Base-by-base conservation (phyloP, 108 stramenopile species). In the Parietichytrium sp. region DNA sequence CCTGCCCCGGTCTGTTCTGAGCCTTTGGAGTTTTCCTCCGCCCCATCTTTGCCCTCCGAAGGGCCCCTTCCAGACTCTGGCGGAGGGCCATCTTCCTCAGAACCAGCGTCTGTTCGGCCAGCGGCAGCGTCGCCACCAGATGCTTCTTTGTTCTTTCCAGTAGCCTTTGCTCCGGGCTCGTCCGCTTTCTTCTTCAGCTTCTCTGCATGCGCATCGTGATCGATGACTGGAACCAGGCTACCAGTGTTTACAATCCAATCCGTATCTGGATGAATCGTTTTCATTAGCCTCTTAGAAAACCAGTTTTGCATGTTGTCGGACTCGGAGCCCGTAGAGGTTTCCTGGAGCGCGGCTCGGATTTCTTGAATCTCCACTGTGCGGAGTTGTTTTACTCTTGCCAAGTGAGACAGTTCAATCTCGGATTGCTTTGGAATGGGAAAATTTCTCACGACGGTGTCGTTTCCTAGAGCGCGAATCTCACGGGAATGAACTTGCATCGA, bases 171-270 rank as follows among this genome's bases (percentile, higher is more conserved):
- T 4, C 15, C 78, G 13, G 51, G 23, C 26, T 23, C 78, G n/a
- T 78, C 78, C 1, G 47, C 47, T 16, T 49, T 49, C 16, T 49
- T 16, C 49, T 49, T 49, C 49, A 49, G 49, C 4, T 10, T 48
- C 16, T 4, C 54, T 26, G 7, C n/a, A 23, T 80, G 54, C 7
- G 18, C 13, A 25, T 12, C 2, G 0, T 81, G 54, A 16, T 79
- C 55, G 29, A 82, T 48, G 8, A 78, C 25, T 4, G 81, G 55
- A 6, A 52, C 20, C 10, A 83, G 15, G 16, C 42, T 4, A 26
- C 85, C 82, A 27, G 82, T 48, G 26, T 82, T 80, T 8, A 79
- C 54, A 23, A 83, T 38, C 82, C 85, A 85, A 30, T 53, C 55
- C 20, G 45, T 36, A 36, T 54, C 79, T 4, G 6, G 45, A 3